A percentile compares a stretch with the other conserved stretches of the same genome.
phyloP scores from a whole-genome alignment of 1,139 yeast genomes.

The Candida sojae region DNA sequence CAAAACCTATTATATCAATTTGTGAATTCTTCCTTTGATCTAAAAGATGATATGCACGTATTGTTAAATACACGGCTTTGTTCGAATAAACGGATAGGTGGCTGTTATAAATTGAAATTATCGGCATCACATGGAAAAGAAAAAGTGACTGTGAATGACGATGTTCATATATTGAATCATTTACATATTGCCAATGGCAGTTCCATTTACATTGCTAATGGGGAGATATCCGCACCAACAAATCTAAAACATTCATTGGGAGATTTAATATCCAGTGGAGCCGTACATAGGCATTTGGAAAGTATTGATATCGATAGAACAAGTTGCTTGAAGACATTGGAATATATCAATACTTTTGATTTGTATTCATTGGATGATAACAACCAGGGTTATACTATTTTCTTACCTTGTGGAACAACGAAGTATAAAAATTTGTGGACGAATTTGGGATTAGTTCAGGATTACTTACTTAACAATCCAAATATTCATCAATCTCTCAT shows the following conservation, averaged over 20 bases:
- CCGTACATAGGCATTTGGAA: slow-evolving; percentile 30
- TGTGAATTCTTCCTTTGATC: slow-evolving; percentile 43
- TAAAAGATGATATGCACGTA: slow-evolving; percentile 15
- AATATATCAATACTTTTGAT: slow-evolving; percentile 30
- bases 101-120: slow-evolving; percentile 46
- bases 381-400: slow-evolving; percentile 66
- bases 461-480: slow-evolving; percentile 56
- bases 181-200: slow-evolving; percentile 51
- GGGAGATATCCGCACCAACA: slow-evolving; percentile 44
- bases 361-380: slow-evolving; percentile 48
- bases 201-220: slow-evolving; percentile 62
- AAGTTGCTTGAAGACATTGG: slow-evolving; percentile 39
- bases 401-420: slow-evolving; percentile 67
- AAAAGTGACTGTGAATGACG: slow-evolving; percentile 37
- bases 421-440: slow-evolving; percentile 54
- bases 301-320: slow-evolving; percentile 34
- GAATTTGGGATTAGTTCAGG: slow-evolving; percentile 58
- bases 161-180: slow-evolving; percentile 47
- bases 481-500: slow-evolving; percentile 53
- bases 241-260: slow-evolving; percentile 40
- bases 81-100: slow-evolving; percentile 37
- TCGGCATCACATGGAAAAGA: slow-evolving; percentile 44
- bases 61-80: slow-evolving; percentile 34
- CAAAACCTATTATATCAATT: slow-evolving; percentile 67
- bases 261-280: slow-evolving; percentile 39